A percentile compares a stretch with the other conserved stretches of the same genome.
Evolutionary conservation across 1,284 basidiomycete species (phyloP).

Genomic region (Trametes polyzona): DNA sequence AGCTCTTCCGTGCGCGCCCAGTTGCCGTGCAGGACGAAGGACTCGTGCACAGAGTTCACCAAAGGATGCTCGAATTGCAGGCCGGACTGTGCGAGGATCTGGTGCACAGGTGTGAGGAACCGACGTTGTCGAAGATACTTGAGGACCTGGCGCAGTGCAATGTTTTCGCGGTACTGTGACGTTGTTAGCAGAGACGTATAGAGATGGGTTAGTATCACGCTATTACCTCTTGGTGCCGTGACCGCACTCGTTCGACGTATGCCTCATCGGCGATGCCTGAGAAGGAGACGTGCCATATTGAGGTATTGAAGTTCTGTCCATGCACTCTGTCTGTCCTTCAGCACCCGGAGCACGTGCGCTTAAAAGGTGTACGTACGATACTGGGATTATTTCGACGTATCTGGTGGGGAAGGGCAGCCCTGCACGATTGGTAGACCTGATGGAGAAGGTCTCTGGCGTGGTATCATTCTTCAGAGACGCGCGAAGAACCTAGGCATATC

Average conservation of each 20-base stretch:
- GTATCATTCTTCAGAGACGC: slow-evolving; percentile 66
- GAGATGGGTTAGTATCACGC: not conserved
- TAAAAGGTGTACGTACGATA: slow-evolving; percentile 56
- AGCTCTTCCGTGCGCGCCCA: slow-evolving; percentile 64
- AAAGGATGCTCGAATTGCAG: slow-evolving; percentile 73
- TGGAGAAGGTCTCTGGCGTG: slow-evolving; percentile 62
- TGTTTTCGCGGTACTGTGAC: slow-evolving; percentile 72
- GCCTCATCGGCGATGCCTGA: slow-evolving; percentile 57
- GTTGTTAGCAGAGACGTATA: slow-evolving; percentile 12
- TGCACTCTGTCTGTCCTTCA: slow-evolving; percentile 49
- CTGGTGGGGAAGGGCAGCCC: slow-evolving; percentile 64
- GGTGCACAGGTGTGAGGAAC: slow-evolving; percentile 67
- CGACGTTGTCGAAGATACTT: slow-evolving; percentile 82
- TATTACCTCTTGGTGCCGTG: slow-evolving; percentile 61
- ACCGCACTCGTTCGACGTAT: slow-evolving; percentile 56
- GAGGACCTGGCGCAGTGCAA: slow-evolving; percentile 68
- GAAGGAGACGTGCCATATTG: slow-evolving; percentile 74
- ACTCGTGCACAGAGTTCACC: slow-evolving; percentile 66
- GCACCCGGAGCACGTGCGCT: not conserved
- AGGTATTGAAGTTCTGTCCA: slow-evolving; percentile 71
- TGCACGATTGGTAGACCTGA: slow-evolving; percentile 56
- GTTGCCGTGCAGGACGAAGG: slow-evolving; percentile 68
- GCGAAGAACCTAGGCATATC: slow-evolving; percentile 48
- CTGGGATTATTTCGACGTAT: slow-evolving; percentile 73
- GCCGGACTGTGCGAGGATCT: slow-evolving; percentile 60